phyloP scores from a whole-genome alignment of 148 eudicot species.

The Suaeda aralocaspica region DNA sequence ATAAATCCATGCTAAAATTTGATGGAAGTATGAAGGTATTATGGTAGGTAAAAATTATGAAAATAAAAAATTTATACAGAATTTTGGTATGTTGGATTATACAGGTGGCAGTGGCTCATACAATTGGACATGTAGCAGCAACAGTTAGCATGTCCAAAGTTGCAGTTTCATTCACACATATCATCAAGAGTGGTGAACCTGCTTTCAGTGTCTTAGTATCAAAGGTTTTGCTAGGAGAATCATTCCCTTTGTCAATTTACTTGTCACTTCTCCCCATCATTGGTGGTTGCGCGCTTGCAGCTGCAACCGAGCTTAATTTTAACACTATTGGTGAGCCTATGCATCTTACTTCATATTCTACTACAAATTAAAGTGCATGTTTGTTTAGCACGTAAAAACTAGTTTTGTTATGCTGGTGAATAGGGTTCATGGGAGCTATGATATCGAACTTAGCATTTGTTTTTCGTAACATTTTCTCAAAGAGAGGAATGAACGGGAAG shows the following conservation, averaged over 20 bases:
- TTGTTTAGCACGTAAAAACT: no score
- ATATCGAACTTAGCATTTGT: conserved; percentile 71
- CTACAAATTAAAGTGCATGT: no score
- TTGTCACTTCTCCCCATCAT: conserved; percentile 49
- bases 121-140: conserved; percentile 62
- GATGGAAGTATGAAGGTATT: background rate
- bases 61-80: no score
- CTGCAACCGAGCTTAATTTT: conserved; percentile 54
- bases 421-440: conserved; percentile 82
- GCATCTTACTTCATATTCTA: background rate
- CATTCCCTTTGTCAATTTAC: conserved; percentile 44
- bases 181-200: conserved; percentile 56
- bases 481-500: conserved; percentile 73
- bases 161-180: conserved; percentile 55
- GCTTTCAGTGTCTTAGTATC: conserved; percentile 57
- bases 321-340: conserved; percentile 48
- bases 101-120: conserved; percentile 58
- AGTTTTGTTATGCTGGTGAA: background rate
- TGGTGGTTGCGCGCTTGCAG: conserved; percentile 52
- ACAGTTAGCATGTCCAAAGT: conserved; percentile 61
- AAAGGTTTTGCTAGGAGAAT: conserved; percentile 44
- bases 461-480: conserved; percentile 66
- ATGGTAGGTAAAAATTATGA: background rate
- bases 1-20: conserved; percentile 5
- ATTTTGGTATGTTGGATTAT: conserved; percentile 20